A percentile compares a stretch with the other conserved stretches of the same genome.
These are phyloP conservation scores for Lactuca sativa DNA, from an alignment of 129 eudicot genomes.

Conservation along the genomic window DNA sequence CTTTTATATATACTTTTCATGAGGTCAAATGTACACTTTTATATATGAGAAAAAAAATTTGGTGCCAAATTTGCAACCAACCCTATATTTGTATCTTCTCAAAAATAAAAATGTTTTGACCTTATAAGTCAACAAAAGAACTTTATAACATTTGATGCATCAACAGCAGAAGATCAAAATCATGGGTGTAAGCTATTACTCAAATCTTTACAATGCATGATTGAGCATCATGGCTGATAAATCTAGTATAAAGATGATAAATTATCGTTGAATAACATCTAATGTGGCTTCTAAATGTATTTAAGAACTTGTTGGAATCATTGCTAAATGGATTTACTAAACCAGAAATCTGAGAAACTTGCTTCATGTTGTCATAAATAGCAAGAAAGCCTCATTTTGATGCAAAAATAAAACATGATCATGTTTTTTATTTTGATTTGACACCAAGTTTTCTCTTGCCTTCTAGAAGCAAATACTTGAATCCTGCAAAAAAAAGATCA, in stretches of 20 bases:
- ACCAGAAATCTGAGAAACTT: slow-evolving; percentile 15
- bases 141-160: slow-evolving; percentile 7
- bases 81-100: background rate
- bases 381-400: slow-evolving; percentile 16
- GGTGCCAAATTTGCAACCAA: slow-evolving; percentile 5
- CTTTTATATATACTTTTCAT: background rate
- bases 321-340: slow-evolving; percentile 20
- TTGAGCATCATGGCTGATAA: slow-evolving; percentile 3
- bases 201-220: slow-evolving; percentile 12
- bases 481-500: slow-evolving; percentile 18
- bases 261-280: slow-evolving; percentile 2
- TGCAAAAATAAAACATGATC: slow-evolving; percentile 10
- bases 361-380: slow-evolving; percentile 12
- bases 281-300: slow-evolving; percentile 9
- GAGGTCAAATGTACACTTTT: slow-evolving; percentile 5
- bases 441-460: slow-evolving; percentile 16
- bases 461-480: slow-evolving; percentile 4
- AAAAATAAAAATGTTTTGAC: slow-evolving; percentile 13
- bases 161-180: slow-evolving; percentile 21
- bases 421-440: slow-evolving; percentile 1
- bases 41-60: slow-evolving; percentile 6
- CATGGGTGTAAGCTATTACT: slow-evolving; percentile 21
- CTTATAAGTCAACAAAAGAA: slow-evolving; percentile 18
- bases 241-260: slow-evolving; percentile 12
- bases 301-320: background rate